Conservation (phyloP, 2,329 filamentous ascomycete species). For the Pseudogymnoascus sp. region DNA sequence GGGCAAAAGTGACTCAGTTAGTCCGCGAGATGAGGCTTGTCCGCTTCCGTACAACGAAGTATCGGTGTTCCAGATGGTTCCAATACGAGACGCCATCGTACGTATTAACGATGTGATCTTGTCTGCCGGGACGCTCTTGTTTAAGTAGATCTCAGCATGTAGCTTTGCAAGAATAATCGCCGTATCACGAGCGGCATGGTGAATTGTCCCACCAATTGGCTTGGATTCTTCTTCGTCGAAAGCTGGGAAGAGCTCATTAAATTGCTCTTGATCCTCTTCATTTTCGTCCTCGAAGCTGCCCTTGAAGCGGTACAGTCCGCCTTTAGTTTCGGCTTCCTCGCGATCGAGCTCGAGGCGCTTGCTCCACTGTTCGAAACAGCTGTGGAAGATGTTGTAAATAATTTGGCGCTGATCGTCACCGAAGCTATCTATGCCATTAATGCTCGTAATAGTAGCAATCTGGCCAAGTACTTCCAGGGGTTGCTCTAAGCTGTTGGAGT, state of each 20-base stretch:
- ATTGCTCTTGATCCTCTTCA: constrained; percentile 64
- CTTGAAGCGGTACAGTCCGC: constrained; percentile 75
- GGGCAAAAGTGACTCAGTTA: constrained; percentile 54
- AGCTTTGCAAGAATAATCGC: constrained; percentile 53
- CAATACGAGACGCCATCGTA: constrained; percentile 22
- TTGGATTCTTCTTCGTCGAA: constrained; percentile 46
- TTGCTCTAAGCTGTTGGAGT: constrained; percentile 10
- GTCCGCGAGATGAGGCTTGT: constrained; percentile 12
- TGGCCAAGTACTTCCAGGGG: constrained; percentile 46
- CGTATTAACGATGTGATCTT: constrained; percentile 24
- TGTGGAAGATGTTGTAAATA: constrained; percentile 61
- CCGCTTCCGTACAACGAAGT: constrained; percentile 20
- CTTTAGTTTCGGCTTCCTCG: constrained; percentile 63
- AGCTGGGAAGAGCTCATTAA: constrained; percentile 74
- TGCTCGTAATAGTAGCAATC: constrained; percentile 37
- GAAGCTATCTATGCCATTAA: constrained; percentile 42
- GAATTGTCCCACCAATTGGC: constrained; percentile 15
- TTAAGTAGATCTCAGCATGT: constrained; percentile 42
- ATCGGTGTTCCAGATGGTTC: constrained; percentile 16
- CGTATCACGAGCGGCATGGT: constrained; percentile 20
- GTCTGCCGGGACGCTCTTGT: constrained; percentile 15
- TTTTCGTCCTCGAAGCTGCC: constrained; percentile 73
- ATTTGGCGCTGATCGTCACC: constrained; percentile 40
- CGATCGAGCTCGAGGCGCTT: constrained; percentile 69
- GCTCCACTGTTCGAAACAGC: constrained; percentile 75